Base-by-base conservation (phyloP, 2,329 filamentous ascomycete species). In the Cucurbitaria berberidis region DNA sequence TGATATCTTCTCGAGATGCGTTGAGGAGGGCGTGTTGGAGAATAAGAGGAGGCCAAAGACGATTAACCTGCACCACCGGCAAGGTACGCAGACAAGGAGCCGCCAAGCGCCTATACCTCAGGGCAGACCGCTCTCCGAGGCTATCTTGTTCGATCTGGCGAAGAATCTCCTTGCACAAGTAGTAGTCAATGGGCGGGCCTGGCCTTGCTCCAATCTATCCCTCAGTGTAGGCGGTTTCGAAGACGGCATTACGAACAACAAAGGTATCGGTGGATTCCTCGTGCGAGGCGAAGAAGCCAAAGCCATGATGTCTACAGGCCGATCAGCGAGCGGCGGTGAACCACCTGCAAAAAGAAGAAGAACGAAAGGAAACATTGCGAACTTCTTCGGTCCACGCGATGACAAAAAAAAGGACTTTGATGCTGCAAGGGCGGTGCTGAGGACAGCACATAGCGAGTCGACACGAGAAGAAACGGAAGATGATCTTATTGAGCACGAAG, bases 151-250 rank as follows among this genome's bases (percentile, higher is more conserved):
- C 66, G 86, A 88, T 16, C 81, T 96, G 32, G 89, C 91, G 9
- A 91, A 87, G 70, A 87, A 83, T 19, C 79, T 98, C 16, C 80
- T 98, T 3, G 83, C 83, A 21, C 92, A 96, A 64, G 86, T 96
- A 30, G 81, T 91, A 10, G 82, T 84, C 1, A 91, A 96, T 61
- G 91, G 90, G 1, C 80, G 83, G 45, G 87, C 90, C 15, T 98
- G 92, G 91, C 95, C 95, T 6, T 98, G 95, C 70, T 82, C 86
- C n/a, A 95, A 96, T 69, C 80, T 99, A 8, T 95, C 90, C 52
- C 77, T 98, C 40, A 93, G 89, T 59, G 91, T 98, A 21, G 88
- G 86, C n/a, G 93, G 91, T 0, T 97, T 98, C 60, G 93, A 98
- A 73, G 92, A 97, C 60, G 90, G 91, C 2, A 80, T 93, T 52